Base-by-base conservation (phyloP, 2,329 filamentous ascomycete genomes). In the Epichloe uncinata region DNA sequence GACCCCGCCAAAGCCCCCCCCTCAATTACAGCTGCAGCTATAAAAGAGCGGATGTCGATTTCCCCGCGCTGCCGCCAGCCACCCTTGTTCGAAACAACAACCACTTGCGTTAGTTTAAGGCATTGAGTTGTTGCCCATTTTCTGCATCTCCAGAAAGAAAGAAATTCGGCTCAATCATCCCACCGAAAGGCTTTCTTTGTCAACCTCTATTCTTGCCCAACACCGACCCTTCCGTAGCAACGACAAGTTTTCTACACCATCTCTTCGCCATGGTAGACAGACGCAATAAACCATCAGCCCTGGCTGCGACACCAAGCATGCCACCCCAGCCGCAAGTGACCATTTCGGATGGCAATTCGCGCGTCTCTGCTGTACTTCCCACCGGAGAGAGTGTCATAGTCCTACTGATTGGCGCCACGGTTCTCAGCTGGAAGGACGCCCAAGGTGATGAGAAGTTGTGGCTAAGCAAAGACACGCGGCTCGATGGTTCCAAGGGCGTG, bases 341-440 rank as follows among this genome's bases (percentile, higher is more conserved):
- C 64, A 81, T 90, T 61, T 78, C 81, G 30, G 77, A 86, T 59
- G 79, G 81, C 63, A 82, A 82, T 66, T 77, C 78, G 52, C 80
- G 79, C 53, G 83, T 97, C 47, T 78, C 79, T n/a, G 91, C 91
- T 35, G 77, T 76, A 33, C 79, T 97, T 42, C 87, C 89, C 38
- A 85, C 87, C 0, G 90, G 91, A 57, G 90, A 97, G 70, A 87
- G 81, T 50, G 79, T 95, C 57, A 82, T 88, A 56, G 75, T 98
- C 37, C 74, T 95, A 53, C 80, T 97, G n/a, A 86, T 86, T 61
- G 93, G 93, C 52, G 93, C 93, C 11, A 97, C 90, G 1, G 85
- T 98, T 45, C 82, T 86, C 52, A 93, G 85, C 68, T 98, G 93
- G 93, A 95, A 93, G 74, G 84, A 85, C 63, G 78, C 81, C 52